A percentile compares a stretch with the other conserved stretches of the same genome.
Conservation (phyloP, 345 rosid species). For the Melaleuca alternifolia region DNA sequence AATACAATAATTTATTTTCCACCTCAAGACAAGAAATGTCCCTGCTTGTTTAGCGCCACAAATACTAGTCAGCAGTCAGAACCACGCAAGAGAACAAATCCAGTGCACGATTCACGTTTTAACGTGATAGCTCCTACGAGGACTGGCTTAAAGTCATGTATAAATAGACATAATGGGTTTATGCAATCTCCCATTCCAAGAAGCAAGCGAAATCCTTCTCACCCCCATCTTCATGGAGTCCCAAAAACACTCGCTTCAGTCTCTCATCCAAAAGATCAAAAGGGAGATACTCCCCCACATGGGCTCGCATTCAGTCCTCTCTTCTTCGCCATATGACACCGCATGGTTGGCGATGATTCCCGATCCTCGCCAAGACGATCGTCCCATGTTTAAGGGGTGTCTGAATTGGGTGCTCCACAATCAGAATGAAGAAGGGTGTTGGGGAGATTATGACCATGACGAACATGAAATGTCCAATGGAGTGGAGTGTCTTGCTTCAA, state of each 20-base stretch:
- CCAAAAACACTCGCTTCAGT: neutral
- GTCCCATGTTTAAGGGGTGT: conserved; percentile 45
- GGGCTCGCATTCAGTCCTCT: conserved; percentile 18
- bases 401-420: conserved; percentile 46
- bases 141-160: neutral
- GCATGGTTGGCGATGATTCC: conserved; percentile 60
- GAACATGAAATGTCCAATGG: conserved; percentile 1
- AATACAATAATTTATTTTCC: no score
- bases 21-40: no score
- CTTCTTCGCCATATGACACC: conserved; percentile 46
- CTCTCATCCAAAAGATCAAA: conserved; percentile 18
- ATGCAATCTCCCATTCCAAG: neutral
- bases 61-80: no score
- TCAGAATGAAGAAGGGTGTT: conserved; percentile 38
- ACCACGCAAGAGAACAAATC: neutral
- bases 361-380: neutral
- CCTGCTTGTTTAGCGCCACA: no score
- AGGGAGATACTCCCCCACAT: conserved; percentile 2
- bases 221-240: conserved; percentile 1
- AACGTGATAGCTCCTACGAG: neutral
- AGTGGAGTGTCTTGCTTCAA: conserved; percentile 30
- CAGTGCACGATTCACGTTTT: neutral
- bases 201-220: neutral
- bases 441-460: conserved; percentile 30
- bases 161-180: neutral